Evolutionary conservation across 805 yeast genomes (phyloP), one percentile per base, ranked within the genome.

Genomic region (Hanseniaspora meyeri): DNA sequence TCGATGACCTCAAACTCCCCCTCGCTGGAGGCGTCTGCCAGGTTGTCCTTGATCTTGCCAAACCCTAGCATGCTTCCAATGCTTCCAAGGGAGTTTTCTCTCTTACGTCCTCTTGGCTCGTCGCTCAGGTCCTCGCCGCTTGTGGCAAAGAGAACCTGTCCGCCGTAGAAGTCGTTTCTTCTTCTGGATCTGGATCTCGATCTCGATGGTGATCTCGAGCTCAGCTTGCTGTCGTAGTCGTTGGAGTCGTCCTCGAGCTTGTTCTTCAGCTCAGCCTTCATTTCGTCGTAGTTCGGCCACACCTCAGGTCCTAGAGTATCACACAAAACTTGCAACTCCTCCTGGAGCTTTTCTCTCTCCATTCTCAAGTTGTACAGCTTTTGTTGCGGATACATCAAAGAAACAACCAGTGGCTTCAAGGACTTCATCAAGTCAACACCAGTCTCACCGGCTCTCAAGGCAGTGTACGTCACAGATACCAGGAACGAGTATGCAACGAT

Each of bases 391-490:
- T 71, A 73, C 43, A 72, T 66, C 20, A 71, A 62, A 3, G 76
- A 68, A 17, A 68, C 64, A 43, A 71, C 85, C 45, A 91, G 71
- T 0, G 97, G 96, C 61, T 89, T 77, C 57, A 91, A 71, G 3
- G 95, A 83, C 66, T 88, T 88, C 67, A 85, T 77, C 49, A 86
- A 76, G 66, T 91, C 97, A 81, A 87, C 77, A 38, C 98, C 98
- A 59, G 82, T 85, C 65, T 93, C 98, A 55, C 98, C 97, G 58
- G 88, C 81, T 31, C 87, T 75, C 62, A 93, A 75, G 0, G 98
- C 96, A n/a, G 95, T 82, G 64, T 87, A 91, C 0, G 97, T 87
- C 16, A 91, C 81, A 32, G 77, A 66, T 1, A 78, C 87, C 55
- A 93, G 82, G 24, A 80, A 69, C n/a, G 81, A 62, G 68, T 87